A percentile compares a stretch with the other conserved stretches of the same genome.
Evolutionary conservation across 179 eudicot genomes (phyloP).

Genomic region (Corrigiola litoralis): DNA sequence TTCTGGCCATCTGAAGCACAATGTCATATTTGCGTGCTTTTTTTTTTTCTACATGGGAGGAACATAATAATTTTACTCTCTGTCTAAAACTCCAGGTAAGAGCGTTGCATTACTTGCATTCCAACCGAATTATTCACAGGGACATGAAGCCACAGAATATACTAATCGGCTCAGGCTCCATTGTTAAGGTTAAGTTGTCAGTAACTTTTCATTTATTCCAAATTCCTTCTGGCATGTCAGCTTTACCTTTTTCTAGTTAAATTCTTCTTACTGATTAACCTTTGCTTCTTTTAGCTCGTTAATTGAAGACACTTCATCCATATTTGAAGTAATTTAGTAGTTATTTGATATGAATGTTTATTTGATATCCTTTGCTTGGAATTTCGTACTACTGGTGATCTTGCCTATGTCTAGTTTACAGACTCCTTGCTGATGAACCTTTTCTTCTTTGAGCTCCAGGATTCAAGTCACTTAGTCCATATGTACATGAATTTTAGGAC

Average conservation of each 20-base stretch:
- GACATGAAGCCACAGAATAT: slow-evolving; percentile 99
- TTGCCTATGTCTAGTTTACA: no score
- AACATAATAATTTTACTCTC: no score
- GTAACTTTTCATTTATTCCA: background rate
- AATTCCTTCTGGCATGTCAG: background rate
- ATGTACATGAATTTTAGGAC: no score
- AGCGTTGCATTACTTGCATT: slow-evolving; percentile 93
- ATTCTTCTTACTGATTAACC: background rate
- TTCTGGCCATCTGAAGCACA: background rate
- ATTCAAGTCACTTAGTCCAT: no score
- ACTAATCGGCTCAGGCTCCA: slow-evolving; percentile 88
- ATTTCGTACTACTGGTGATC: no score
- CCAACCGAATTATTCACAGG: slow-evolving; percentile 94
- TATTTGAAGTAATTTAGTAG: background rate
- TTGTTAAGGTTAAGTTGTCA: slow-evolving; percentile 64
- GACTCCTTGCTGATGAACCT: no score
- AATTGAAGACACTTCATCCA: background rate
- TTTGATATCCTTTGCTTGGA: no score
- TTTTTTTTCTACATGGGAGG: no score
- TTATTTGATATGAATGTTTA: background rate
- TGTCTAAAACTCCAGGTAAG: slow-evolving; percentile 51
- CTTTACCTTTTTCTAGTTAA: background rate
- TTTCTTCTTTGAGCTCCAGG: no score
- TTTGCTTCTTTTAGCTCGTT: background rate
- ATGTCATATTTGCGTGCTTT: background rate